phyloP scores from a whole-genome alignment of 192 early-diverging fungal genomes.

The Backusella mclennaniae region DNA sequence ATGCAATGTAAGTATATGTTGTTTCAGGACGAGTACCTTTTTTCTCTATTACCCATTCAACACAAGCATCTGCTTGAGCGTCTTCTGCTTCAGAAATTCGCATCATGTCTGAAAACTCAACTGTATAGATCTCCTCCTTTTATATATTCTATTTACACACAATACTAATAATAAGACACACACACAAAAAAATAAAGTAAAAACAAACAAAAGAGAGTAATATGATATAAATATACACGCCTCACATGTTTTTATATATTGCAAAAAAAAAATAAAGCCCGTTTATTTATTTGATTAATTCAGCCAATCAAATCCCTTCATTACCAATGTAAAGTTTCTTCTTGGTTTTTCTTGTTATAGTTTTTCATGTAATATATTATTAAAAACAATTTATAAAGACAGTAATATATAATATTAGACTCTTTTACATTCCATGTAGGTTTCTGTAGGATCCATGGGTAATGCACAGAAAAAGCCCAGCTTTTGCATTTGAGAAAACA shows the following conservation, averaged over 20 bases:
- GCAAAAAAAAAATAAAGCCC: neutral
- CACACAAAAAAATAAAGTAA: neutral
- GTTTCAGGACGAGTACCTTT: neutral
- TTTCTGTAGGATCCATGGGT: slow-evolving; percentile 43
- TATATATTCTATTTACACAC: neutral
- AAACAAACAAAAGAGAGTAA: neutral
- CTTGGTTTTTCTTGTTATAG: neutral
- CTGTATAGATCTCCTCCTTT: neutral
- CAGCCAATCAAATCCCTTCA: neutral
- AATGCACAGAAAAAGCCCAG: slow-evolving; percentile 49
- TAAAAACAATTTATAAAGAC: neutral
- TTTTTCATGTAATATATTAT: neutral
- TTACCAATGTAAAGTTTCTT: neutral
- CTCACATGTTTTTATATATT: neutral
- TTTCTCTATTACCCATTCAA: slow-evolving; percentile 33
- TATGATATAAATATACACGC: neutral
- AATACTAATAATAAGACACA: neutral
- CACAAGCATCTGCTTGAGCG: slow-evolving; percentile 22
- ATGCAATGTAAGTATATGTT: no score
- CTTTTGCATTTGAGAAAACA: slow-evolving; percentile 50
- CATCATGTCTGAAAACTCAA: slow-evolving; percentile 13
- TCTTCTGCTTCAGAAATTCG: slow-evolving; percentile 10
- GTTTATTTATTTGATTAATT: neutral
- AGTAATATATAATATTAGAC: slow-evolving; percentile 19
- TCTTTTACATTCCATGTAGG: slow-evolving; percentile 42